phyloP scores from a whole-genome alignment of 1,284 basidiomycete species.

The Sporisorium graminicola region DNA sequence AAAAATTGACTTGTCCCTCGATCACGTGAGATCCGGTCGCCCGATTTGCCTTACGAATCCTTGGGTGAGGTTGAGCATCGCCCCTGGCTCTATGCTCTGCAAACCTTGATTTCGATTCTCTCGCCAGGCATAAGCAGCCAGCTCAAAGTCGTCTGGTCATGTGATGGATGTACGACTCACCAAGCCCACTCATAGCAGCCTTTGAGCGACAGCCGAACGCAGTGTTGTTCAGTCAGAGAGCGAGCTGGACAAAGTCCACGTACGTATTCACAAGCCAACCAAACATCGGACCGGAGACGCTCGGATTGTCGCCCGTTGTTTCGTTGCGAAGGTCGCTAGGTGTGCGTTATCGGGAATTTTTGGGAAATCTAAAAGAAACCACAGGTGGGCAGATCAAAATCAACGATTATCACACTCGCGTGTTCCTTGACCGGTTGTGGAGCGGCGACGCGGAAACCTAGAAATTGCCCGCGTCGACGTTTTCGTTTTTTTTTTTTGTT shows the following conservation, averaged over 20 bases:
- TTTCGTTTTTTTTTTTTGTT: neutral
- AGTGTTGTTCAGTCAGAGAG: too few relatives aligned
- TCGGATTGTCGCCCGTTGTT: neutral
- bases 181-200: too few relatives aligned
- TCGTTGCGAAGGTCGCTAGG: neutral
- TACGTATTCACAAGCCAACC: conserved; percentile 3
- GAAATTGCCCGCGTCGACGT: conserved; percentile 10
- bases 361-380: neutral
- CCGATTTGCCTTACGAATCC: neutral
- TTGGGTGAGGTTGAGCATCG: neutral
- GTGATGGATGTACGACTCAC: neutral
- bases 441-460: conserved; percentile 13
- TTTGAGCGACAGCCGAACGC: too few relatives aligned
- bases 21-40: conserved; percentile 7
- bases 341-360: conserved; percentile 11
- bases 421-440: neutral
- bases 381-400: neutral
- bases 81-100: too few relatives aligned
- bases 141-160: neutral
- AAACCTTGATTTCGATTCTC: too few relatives aligned
- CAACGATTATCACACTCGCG: neutral
- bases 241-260: too few relatives aligned
- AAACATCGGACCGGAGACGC: neutral
- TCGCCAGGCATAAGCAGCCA: too few relatives aligned
- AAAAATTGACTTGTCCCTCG: neutral